These are phyloP conservation scores for Aspergillus avenaceus DNA, from an alignment of 495 filamentous ascomycete species.

Conservation along the genomic window DNA sequence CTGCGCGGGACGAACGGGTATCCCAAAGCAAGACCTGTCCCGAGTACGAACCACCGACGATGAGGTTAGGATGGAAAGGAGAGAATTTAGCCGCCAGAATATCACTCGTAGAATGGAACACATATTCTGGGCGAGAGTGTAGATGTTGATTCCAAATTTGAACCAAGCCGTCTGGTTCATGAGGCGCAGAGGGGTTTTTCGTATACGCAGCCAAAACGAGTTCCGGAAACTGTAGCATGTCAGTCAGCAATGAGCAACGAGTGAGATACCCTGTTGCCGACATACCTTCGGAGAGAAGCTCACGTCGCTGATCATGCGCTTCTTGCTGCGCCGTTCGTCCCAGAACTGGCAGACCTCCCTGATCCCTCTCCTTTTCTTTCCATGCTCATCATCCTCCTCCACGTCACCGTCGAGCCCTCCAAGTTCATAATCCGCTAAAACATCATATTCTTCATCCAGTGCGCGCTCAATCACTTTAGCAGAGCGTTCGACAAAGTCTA, in stretches of 20 bases:
- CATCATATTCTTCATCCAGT: constrained; percentile 89
- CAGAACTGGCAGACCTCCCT: constrained; percentile 89
- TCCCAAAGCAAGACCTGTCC: constrained; percentile 99
- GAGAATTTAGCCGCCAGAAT: constrained; percentile 95
- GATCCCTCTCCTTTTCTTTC: constrained; percentile 73
- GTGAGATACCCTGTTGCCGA: not conserved
- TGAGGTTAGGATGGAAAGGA: constrained; percentile 92
- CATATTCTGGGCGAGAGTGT: constrained; percentile 88
- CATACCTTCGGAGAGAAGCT: constrained; percentile 85
- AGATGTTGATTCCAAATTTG: constrained; percentile 97
- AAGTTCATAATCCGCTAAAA: constrained; percentile 88
- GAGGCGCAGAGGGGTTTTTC: constrained; percentile 90
- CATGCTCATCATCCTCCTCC: constrained; percentile 80
- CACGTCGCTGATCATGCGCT: constrained; percentile 90
- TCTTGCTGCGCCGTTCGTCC: constrained; percentile 94
- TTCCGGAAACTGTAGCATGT: constrained; percentile 65
- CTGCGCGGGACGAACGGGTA: constrained; percentile 60
- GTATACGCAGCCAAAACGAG: constrained; percentile 91
- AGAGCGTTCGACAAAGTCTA: constrained; percentile 91
- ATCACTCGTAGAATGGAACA: constrained; percentile 94
- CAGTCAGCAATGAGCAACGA: constrained; percentile 15
- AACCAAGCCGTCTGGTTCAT: constrained; percentile 90
- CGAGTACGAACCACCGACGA: constrained; percentile 91
- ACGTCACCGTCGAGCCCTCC: constrained; percentile 63
- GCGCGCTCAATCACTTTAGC: constrained; percentile 97